Evolutionary conservation across 148 eudicot genomes (phyloP), one percentile per base, ranked within the genome.

Genomic region (Camellia sinensis): DNA sequence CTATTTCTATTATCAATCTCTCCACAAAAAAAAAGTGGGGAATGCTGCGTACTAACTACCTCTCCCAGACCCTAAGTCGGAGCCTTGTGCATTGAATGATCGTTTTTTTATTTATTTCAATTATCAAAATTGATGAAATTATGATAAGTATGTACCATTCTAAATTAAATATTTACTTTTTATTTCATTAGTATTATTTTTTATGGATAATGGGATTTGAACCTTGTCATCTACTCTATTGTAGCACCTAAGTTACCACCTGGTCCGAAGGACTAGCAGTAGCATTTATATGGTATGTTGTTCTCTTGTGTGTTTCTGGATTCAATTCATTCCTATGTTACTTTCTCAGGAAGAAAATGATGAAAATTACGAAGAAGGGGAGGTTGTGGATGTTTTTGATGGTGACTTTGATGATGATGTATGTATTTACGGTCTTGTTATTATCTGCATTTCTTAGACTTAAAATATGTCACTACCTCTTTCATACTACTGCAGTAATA

Each of bases 361-460:
- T 76, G 89, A 75, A 6, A 92, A 91, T 61, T 96, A 93, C 73
- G 98, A 84, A 53, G 98, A 96, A 84, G 87, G 74, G 66, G 99
- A 96, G 82, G 91, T 63, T 80, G 98, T 81, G 14, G 99, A 96
- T 89, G 92, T 93, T 78, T 96, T 92, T 84, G 99, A 96, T 68
- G 94, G 98, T 73, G 99, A 96, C 80, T 96, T 96, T 66, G 91
- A 91, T 84, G 94, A 91, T 80, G 97, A 93, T 82, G 99, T 92
- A 84, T 86, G 97, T 86, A 65, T 67, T 73, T 11, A 18, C 53
- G 29, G 29, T 29, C 71, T 48, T 17, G 14, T 64, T 62, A n/a
- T 54, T 15, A 17, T 48, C 18, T 68, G 17, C 10, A 10, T 50
- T 83, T 76, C 59, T 50, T 52, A n/a, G 17, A 76, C 13, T 40